Evolutionary conservation across 352 stramenopile genomes (phyloP), one percentile per base, ranked within the genome.

Genomic region (Phytopythium helicoides): DNA sequence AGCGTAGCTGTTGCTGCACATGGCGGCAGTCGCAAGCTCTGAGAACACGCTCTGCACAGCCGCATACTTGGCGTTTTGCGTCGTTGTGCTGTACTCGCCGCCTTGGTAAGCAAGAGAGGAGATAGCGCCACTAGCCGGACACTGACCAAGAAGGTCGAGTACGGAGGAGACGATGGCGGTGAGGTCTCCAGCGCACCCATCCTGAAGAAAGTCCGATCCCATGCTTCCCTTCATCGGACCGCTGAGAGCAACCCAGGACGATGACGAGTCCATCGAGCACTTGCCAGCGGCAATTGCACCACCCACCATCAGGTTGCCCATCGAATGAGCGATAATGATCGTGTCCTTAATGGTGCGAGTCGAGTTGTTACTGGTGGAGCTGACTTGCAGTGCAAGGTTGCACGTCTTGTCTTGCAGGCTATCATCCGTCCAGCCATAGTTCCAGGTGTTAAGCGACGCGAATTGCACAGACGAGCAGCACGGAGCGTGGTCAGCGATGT

Each of bases 391-490:
- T 1, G 63, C 54, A 15, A 50, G 45, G 18, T 73, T 33, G 36
- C 75, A 86, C 34, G 72, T 66, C 11, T 60, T 56, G 8, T 77
- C 23, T 34, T 83, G 71, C 3, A 86, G 34, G 0, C 35, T 50
- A 1, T 61, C 60, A 42, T 78, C 68, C 26, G 60, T 75, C 77
- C 77, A 88, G 1, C 47, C 66, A 19, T 54, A 56, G 51, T 76
- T 47, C 6, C 57, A 44, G 3, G 72, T 86, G 51, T 88, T 69
- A 15, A 86, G 16, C 1, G 73, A 49, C 0, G 66, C 63, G 41
- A 76, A 86, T 44, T 80, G 77, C 47, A 81, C 56, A 3, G 57
- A 62, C 19, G 63, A 65, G 61, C 66, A 81, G 56, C 70, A 81
- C 23, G 71, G 64, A 14, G 68, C 64, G 49, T 68, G 53, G 46